Evolutionary conservation across 2,329 filamentous ascomycete genomes (phyloP).

Genomic region (Venturia nashicola): DNA sequence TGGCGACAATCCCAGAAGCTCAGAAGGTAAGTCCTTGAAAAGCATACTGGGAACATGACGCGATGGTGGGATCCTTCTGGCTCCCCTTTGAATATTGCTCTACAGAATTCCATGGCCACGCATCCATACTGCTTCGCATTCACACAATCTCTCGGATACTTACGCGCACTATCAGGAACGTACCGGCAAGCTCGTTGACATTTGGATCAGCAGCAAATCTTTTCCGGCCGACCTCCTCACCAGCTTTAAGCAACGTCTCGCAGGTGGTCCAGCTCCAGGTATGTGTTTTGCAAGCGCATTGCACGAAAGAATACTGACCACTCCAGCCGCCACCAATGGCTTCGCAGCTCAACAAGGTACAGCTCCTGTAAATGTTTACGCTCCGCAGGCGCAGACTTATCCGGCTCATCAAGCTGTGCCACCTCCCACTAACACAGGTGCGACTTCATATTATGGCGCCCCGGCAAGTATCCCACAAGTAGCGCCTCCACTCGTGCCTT

Average conservation of each 20-base stretch:
- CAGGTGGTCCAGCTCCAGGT: constrained; percentile 28
- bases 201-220: constrained; percentile 92
- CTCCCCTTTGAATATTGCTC: background rate
- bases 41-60: background rate
- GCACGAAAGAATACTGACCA: background rate
- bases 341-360: constrained; percentile 5
- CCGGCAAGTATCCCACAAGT: background rate
- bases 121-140: background rate
- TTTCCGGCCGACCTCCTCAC: constrained; percentile 70
- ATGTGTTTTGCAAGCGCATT: background rate
- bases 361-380: constrained; percentile 1
- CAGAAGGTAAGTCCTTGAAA: constrained; percentile 74
- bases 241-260: constrained; percentile 75
- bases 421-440: constrained; percentile 6
- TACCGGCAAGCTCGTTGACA: constrained; percentile 88
- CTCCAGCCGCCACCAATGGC: constrained; percentile 3
- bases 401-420: constrained; percentile 8
- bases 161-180: constrained; percentile 60
- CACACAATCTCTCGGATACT: background rate
- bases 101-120: background rate
- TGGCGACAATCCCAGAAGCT: constrained; percentile 75
- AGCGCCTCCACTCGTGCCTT: background rate
- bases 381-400: constrained; percentile 3
- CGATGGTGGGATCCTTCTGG: background rate
- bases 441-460: background rate